Base-by-base conservation (phyloP, 176 grass and related monocot species). In the Dactylis glomerata region DNA sequence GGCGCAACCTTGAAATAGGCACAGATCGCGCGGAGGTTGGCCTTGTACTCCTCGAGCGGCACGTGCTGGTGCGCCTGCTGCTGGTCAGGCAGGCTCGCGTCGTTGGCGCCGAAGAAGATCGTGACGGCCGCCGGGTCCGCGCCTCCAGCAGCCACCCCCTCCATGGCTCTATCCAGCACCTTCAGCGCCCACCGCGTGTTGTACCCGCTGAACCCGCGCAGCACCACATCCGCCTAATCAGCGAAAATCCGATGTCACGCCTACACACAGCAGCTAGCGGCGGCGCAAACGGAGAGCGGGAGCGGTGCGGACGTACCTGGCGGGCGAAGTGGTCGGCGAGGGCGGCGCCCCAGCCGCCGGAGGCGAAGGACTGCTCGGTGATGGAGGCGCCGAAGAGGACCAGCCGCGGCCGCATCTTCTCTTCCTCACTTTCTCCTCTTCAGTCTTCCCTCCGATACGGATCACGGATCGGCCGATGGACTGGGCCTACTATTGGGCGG, bases 341-440 rank as follows among this genome's bases (percentile, higher is more conserved):
- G 78, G 88, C 80, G 30, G 92, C 86, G 16, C 95, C 95, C 95
- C 95, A 97, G 30, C 92, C 90, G 41, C 92, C 95, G 69, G 84
- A 22, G 28, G 17, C 32, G 79, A 97, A 97, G 63, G 92, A 92
- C 75, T 46, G 54, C 88, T 97, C 90, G 15, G 92, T 97, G 90
- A 97, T 97, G 68, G 95, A 97, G 86, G 94, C 95, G 49, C 95
- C 95, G 82, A 97, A 94, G 42, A 97, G 86, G 78, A 97, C 88
- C 45, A 94, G 52, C 84, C 91, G 87, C 36, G 84, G 92, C 75
- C 85, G 77, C 89, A 86, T 92, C 76, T 32, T 83, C 12, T 14
- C 57, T 10, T n/a, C 7, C 52, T 17, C 52, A 9, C 37, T 79
- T 24, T 28, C 31, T 7, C 23, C 17, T 20, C 16, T 15, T n/a